Conservation (phyloP, 805 yeast genomes). For the Metschnikowia kofuensis region DNA sequence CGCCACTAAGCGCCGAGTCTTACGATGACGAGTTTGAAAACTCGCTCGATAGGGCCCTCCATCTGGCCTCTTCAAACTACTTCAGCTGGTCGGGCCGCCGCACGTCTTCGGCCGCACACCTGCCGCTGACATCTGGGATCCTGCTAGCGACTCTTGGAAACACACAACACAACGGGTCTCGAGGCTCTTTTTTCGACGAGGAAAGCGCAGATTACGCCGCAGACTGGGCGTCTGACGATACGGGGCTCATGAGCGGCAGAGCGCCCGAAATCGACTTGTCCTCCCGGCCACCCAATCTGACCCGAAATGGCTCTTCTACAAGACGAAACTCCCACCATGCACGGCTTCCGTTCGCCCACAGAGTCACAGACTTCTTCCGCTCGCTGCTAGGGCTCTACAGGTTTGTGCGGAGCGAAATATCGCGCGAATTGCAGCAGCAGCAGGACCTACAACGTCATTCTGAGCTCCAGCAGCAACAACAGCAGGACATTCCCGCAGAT, state of each 20-base stretch:
- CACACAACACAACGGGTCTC: background rate
- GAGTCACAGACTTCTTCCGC: background rate
- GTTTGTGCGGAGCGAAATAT: conserved; percentile 2
- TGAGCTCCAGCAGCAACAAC: conserved; percentile 2
- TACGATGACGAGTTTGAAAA: conserved; percentile 55
- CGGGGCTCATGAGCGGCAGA: conserved; percentile 1
- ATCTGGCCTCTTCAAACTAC: conserved; percentile 40
- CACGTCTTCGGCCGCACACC: conserved; percentile 18
- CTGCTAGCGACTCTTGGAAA: conserved; percentile 26
- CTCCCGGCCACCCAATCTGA: background rate
- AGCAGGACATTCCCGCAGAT: background rate
- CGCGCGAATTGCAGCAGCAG: conserved; percentile 6
- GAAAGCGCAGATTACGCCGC: background rate
- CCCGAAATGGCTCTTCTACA: no score
- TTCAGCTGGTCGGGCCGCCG: conserved; percentile 29
- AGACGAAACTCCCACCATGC: background rate
- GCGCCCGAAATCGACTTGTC: background rate
- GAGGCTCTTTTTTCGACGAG: background rate
- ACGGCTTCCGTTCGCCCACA: background rate
- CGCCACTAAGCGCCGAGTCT: background rate
- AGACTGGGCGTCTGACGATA: background rate
- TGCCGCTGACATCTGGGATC: conserved; percentile 18
- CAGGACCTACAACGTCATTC: conserved; percentile 2
- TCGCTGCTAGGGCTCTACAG: conserved; percentile 7
- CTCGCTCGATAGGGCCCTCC: conserved; percentile 64